Conservation (phyloP, 352 stramenopile genomes). For the Phytophthora gonapodyides region DNA sequence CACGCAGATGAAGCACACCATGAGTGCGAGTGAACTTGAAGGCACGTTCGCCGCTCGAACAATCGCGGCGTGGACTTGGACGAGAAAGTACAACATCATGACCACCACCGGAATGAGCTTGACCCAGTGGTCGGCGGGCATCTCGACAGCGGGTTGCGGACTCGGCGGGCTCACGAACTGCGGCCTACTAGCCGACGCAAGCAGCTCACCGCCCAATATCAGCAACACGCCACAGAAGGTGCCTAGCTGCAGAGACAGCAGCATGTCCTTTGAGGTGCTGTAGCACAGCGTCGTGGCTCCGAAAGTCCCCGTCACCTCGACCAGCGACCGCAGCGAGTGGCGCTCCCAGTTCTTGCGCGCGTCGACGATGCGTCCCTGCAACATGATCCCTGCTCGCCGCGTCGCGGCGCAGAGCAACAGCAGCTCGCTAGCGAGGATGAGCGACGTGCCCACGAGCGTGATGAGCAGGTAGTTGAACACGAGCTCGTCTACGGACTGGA, state of each 20-base stretch:
- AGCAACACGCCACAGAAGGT: conserved; percentile 63
- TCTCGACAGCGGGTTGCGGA: conserved; percentile 40
- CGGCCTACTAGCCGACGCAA: conserved; percentile 32
- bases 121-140: conserved; percentile 76
- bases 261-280: conserved; percentile 57
- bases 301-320: conserved; percentile 63
- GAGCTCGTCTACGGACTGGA: conserved; percentile 59
- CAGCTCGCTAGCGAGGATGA: conserved; percentile 79
- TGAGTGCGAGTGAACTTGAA: conserved; percentile 39
- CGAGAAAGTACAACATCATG: conserved; percentile 67
- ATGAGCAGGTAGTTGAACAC: conserved; percentile 77
- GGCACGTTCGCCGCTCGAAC: conserved; percentile 49
- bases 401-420: conserved; percentile 74
- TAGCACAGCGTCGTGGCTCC: conserved; percentile 63
- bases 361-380: conserved; percentile 78
- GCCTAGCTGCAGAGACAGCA: conserved; percentile 74
- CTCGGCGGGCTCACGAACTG: conserved; percentile 28
- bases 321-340: conserved; percentile 59
- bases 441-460: conserved; percentile 70
- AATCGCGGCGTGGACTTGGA: conserved; percentile 58
- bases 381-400: conserved; percentile 54
- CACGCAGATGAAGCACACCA: conserved; percentile 52
- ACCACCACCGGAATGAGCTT: conserved; percentile 70
- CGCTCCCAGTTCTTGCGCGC: conserved; percentile 68
- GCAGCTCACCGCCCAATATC: conserved; percentile 61